Base-by-base conservation (phyloP, 768 basidiomycete species). In the Rhizopogon vulgaris region DNA sequence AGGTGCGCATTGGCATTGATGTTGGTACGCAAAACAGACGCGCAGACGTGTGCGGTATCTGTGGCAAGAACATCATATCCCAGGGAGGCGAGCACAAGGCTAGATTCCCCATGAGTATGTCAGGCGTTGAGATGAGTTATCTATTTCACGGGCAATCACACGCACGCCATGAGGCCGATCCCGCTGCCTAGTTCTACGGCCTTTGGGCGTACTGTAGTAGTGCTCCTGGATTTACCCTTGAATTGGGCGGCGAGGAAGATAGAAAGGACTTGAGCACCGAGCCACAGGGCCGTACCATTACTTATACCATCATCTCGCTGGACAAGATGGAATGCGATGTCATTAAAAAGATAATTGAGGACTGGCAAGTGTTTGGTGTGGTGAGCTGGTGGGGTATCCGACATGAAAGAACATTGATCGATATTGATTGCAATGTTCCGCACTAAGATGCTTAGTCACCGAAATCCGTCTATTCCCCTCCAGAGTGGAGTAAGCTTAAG, bases 281-380 rank as follows among this genome's bases (percentile, higher is more conserved):
- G 81, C 91, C 91, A 93, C 47, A 93, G 80, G 2, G 87, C 80
- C 3, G 89, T 91, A 15, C 91, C 91, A 53, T 87, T 92, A 24
- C 84, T 80, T 14, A 67, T 60, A 38, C 85, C 83, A 60, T 87
- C 76, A 64, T 80, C 72, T 40, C 63, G 71, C 70, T 88, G 86
- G 2, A 63, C n/a, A 48, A 89, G 75, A 18, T 58, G 53, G 56
- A 87, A 84, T 14, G 59, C 49, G 57, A 53, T 17, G 50, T 48
- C 10, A 41, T 58, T 55, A 71, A 78, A 72, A n/a, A 72, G 63
- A 60, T 77, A 76, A 6, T 45, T n/a, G 51, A 88, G 78, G 34
- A 69, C 50, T 18, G 71, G 64, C 22, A 82, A 37, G 53, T 87
- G 80, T 69, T 88, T 89, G 49, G 87, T 87, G 47, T 69, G 60